Conservation (phyloP, 2,329 filamentous ascomycete genomes). For the Diaporthe sp. region DNA sequence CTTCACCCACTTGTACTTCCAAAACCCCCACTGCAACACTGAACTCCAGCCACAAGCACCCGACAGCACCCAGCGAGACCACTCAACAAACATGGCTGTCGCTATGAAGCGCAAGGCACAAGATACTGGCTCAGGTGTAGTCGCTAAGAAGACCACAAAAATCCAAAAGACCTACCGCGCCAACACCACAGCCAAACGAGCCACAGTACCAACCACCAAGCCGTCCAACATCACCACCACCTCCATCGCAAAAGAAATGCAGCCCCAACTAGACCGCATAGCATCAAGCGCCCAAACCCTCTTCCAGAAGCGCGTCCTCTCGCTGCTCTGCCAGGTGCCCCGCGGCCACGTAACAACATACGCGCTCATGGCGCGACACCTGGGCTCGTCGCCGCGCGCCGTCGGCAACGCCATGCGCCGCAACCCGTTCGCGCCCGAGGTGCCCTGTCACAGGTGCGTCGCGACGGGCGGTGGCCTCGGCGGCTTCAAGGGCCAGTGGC, state of each 20-base stretch:
- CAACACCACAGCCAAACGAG: conserved; percentile 28
- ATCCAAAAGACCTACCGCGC: conserved; percentile 26
- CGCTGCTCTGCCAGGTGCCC: conserved; percentile 82
- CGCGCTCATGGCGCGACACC: conserved; percentile 74
- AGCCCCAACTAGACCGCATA: conserved; percentile 59
- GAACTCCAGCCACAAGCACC: not conserved
- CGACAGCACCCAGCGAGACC: not conserved
- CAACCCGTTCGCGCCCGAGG: conserved; percentile 86
- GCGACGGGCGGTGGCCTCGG: conserved; percentile 79
- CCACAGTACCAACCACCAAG: not conserved
- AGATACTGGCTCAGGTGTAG: not conserved
- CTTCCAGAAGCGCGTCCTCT: conserved; percentile 76
- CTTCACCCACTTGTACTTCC: not conserved
- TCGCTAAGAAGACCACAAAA: conserved; percentile 8
- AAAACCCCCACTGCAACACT: not conserved
- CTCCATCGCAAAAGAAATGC: conserved; percentile 46
- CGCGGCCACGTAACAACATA: conserved; percentile 83
- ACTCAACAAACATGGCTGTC: conserved; percentile 22
- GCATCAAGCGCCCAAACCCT: conserved; percentile 58
- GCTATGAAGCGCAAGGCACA: conserved; percentile 12
- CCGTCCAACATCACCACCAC: not conserved
- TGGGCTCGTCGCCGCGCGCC: conserved; percentile 79
- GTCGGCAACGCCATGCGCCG: conserved; percentile 81
- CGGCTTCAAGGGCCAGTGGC: conserved; percentile 78
- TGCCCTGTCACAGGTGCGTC: conserved; percentile 86